phyloP scores from a whole-genome alignment of 2,329 filamentous ascomycete genomes.

The Pseudogymnoascus sp. region DNA sequence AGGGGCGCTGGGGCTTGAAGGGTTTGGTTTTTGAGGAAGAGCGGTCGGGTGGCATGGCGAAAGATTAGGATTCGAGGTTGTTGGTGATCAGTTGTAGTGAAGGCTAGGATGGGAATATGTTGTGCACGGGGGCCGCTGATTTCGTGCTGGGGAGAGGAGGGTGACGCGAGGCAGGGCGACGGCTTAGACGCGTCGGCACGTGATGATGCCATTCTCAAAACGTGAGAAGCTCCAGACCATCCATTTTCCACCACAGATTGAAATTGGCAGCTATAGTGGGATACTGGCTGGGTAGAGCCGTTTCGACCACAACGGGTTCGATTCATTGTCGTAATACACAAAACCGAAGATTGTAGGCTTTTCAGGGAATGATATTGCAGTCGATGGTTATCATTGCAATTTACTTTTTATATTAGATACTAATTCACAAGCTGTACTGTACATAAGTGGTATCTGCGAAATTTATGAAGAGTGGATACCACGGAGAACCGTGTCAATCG shows the following conservation, averaged over 20 bases:
- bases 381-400: neutral
- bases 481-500: neutral
- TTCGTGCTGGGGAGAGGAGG: neutral
- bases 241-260: too few species aligned
- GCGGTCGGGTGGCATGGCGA: slow-evolving; percentile 3
- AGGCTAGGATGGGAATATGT: neutral
- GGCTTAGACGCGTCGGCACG: neutral
- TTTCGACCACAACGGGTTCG: too few species aligned
- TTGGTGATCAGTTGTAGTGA: neutral
- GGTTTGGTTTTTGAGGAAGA: slow-evolving; percentile 12
- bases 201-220: too few species aligned
- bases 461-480: neutral
- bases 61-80: neutral
- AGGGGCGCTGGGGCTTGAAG: slow-evolving; percentile 9
- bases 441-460: neutral
- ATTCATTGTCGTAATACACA: too few species aligned
- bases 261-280: too few species aligned
- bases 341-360: too few species aligned
- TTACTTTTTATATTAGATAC: neutral
- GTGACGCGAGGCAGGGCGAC: neutral
- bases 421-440: neutral
- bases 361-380: too few species aligned
- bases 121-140: neutral
- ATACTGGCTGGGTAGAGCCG: too few species aligned
- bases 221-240: too few species aligned